Evolutionary conservation across 2,329 filamentous ascomycete genomes (phyloP), one percentile per base, ranked within the genome.

Genomic region (Diatrype stigma): DNA sequence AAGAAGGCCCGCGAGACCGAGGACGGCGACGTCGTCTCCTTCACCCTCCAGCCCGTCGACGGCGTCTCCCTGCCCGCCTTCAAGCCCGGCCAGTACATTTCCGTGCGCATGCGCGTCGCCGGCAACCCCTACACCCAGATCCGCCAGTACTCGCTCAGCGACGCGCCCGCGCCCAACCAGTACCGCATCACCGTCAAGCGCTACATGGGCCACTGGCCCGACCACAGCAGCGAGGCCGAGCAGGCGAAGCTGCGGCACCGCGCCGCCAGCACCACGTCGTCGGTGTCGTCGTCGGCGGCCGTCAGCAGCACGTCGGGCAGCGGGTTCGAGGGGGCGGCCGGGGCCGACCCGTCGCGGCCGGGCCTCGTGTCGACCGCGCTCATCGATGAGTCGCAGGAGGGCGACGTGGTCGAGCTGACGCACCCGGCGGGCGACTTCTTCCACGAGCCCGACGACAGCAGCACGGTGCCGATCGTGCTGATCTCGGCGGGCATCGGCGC

Each of bases 161-260:
- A 89, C 56, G 75, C 80, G 46, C 85, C 84, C 2, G 73, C 73
- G 2, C 70, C 76, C 8, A 75, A 81, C 46, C 80, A 84, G 67
- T 87, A 88, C 68, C 81, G 87, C 28, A 85, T 90, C 68, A 87
- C 79, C 46, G 78, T 91, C 51, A 89, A 89, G 75, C 80, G 77
- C 52, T 85, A 90, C 61, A 66, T 71, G 2, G 84, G 82, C 3
- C 62, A 81, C 14, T 70, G 75, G 45, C 53, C 47, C 28, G 60
- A 60, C 26, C 58, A 56, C 22, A 52, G 45, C 46, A 70, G 46
- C 14, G 54, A 56, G 17, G 19, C 51, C 5, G 26, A 6, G 12
- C 46, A 49, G 40, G 51, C 49, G 8, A 53, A 46, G 22, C 26
- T 42, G 7, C 23, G n/a, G 19, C 22, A 28, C 28, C 44, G 12